Conservation (phyloP, 129 eudicot species). For the Calendula officinalis region DNA sequence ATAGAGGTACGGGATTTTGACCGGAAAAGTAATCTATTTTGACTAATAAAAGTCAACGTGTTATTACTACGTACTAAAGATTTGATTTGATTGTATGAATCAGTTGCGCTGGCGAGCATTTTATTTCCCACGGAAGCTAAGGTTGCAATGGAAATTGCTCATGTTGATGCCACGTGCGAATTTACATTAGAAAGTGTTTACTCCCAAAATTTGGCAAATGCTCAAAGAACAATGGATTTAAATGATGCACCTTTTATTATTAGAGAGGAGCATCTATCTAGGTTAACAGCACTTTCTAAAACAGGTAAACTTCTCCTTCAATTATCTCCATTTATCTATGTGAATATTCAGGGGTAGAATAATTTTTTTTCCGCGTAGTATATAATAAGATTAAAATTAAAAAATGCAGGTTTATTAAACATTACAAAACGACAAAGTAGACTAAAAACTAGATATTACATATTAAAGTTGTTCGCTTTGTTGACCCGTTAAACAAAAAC, state of each 20-base stretch:
- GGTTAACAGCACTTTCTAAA: constrained; percentile 83
- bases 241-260: constrained; percentile 87
- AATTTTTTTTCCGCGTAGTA: too few relatives aligned
- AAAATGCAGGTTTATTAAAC: too few relatives aligned
- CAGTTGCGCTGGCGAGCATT: constrained; percentile 81
- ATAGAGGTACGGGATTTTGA: constrained; percentile 53
- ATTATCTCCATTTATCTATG: neutral
- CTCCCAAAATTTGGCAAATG: constrained; percentile 46
- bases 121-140: constrained; percentile 93
- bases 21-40: neutral
- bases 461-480: too few relatives aligned
- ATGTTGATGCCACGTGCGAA: constrained; percentile 85
- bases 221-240: constrained; percentile 74
- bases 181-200: constrained; percentile 44
- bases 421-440: too few relatives aligned
- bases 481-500: too few relatives aligned
- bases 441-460: too few relatives aligned
- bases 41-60: neutral
- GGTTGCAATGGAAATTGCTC: constrained; percentile 98
- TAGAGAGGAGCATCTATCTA: constrained; percentile 71
- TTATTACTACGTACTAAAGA: too few relatives aligned
- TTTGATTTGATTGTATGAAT: neutral
- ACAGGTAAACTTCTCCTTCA: constrained; percentile 51
- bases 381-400: too few relatives aligned
- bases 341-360: neutral